Evolutionary conservation across 164 flowering plant genomes (phyloP).

Genomic region (Magnolia changhungtana): DNA sequence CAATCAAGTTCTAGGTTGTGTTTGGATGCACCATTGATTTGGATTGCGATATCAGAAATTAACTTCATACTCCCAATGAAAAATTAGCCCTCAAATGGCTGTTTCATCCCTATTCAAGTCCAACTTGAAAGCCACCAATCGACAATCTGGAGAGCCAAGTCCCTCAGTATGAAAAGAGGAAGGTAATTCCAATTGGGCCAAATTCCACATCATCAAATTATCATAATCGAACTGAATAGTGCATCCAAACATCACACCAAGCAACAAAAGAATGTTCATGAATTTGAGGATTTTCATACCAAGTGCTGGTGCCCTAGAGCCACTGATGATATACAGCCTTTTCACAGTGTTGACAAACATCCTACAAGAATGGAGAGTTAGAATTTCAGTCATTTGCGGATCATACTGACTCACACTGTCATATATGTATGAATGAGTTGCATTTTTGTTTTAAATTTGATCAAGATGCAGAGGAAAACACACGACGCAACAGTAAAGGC

Average conservation of each 20-base stretch:
- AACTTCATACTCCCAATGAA: too few relatives aligned
- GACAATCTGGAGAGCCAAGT: background rate
- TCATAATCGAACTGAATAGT: background rate
- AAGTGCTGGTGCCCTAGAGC: constrained; percentile 14
- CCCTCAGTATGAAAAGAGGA: too few relatives aligned
- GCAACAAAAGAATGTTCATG: background rate
- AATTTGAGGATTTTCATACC: constrained; percentile 1
- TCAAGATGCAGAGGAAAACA: background rate
- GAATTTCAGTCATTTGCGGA: background rate
- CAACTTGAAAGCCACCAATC: background rate
- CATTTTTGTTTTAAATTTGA: background rate
- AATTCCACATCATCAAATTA: background rate
- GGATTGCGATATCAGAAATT: background rate
- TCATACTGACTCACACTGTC: background rate
- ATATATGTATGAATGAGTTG: too few relatives aligned
- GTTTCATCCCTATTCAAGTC: background rate
- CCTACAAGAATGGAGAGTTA: constrained; percentile 5
- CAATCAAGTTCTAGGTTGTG: background rate
- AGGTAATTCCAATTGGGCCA: too few relatives aligned
- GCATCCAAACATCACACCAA: background rate
- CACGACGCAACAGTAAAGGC: background rate
- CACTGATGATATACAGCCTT: constrained; percentile 19
- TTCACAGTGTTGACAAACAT: constrained; percentile 19
- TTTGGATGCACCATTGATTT: background rate
- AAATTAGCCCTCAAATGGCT: too few relatives aligned